Base-by-base conservation (phyloP, 805 yeast species). In the Kurtzmaniella cleridarum region DNA sequence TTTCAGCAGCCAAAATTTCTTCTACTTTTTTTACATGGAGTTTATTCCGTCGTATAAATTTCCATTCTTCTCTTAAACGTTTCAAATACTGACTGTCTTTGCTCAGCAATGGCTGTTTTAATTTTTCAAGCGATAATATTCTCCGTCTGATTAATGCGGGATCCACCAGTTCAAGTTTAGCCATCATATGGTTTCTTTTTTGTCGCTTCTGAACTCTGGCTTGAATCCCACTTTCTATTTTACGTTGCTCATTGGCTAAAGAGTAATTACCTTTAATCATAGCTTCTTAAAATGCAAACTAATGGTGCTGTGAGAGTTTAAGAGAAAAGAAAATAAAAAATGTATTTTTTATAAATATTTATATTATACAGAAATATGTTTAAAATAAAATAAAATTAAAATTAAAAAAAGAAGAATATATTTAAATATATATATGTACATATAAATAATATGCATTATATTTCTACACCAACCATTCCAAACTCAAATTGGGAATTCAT, bases 21-120 rank as follows among this genome's bases (percentile, higher is more conserved):
- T 48, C 45, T 1, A 66, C 41, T 38, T 55, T 58, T 6, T 54
- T 62, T 34, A 54, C 43, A 42, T 65, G 71, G 1, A 69, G 47
- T n/a, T 54, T 52, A 36, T 66, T 47, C 43, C 59, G 63, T 17
- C 48, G 43, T 15, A 68, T 60, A 30, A 62, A 66, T 1, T 55
- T 54, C 60, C 76, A 63, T 42, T 75, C 79, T 11, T 56, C 56
- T 40, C 60, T 51, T 24, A 73, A 51, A 5, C 38, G 32, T 29
- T 50, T 48, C 14, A 66, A 44, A 29, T 48, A 41, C 16, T 55
- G 47, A 16, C 46, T 40, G 33, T 55, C 56, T 3, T 39, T 43
- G 24, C 24, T 47, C 57, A 9, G 53, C 37, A 3, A 35, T 28
- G 3, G 34, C 13, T 9, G 34, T 34, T 10, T 26, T 32, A 8